Evolutionary conservation across 2,329 filamentous ascomycete species (phyloP), one percentile per base, ranked within the genome.

Genomic region (Pyricularia sp.): DNA sequence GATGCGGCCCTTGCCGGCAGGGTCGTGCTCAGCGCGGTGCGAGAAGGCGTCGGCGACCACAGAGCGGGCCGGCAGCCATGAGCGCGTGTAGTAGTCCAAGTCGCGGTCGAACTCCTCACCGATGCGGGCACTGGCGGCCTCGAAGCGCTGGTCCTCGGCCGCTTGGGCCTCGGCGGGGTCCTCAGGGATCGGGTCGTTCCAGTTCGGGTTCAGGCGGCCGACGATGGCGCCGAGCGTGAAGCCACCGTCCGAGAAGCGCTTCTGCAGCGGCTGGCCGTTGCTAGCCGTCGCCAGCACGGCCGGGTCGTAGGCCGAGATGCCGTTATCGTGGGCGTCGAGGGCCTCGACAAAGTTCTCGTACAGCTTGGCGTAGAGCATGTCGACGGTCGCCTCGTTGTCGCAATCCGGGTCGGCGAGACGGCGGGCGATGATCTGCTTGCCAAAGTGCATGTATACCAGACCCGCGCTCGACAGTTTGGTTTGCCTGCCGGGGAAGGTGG

Each of bases 281-380:
- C 90, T 91, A 0, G 92, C 91, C 33, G 88, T 85, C 33, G 86
- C 80, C 23, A 97, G 77, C 36, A 84, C 88, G 28, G 85, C 84
- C 31, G 91, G 84, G 77, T 97, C 92, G 81, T 96, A 96, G 70
- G 84, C 86, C 30, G 89, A 90, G 77, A 99, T 91, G 73, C 95
- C 95, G 79, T 99, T 99, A 84, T 99, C 95, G 80, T 99, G 94
- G 69, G 94, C 95, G 80, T 99, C 95, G 69, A 99, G 90, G 1
- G 95, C 93, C 83, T 99, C 95, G 77, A 99, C 85, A 79, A 98
- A 97, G 79, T 91, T 91, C 73, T 90, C 88, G 84, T 99, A 99
- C 67, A 99, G 81, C 83, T 97, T 97, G 75, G 88, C 84, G 83
- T 92, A 96, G 68, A 99, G 84, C 33, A 96, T 80, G 59, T 85